A percentile compares a stretch with the other conserved stretches of the same genome.
These are phyloP conservation scores for Rhodofomes roseus DNA, from an alignment of 1,284 basidiomycete genomes.

Conservation along the genomic window DNA sequence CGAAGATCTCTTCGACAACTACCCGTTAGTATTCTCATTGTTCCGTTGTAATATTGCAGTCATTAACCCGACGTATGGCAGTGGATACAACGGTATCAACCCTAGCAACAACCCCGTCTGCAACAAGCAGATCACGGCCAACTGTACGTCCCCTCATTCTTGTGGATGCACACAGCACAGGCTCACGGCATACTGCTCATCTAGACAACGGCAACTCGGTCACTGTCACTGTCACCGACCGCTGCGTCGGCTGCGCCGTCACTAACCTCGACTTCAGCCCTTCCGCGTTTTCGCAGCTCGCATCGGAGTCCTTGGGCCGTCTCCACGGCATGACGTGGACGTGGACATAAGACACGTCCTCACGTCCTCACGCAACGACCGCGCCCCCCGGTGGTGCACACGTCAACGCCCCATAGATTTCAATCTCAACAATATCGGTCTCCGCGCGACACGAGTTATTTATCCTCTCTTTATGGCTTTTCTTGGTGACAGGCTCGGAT, in stretches of 20 bases:
- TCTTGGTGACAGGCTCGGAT: too few relatives aligned
- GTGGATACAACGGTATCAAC: conserved; percentile 47
- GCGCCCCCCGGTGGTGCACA: not conserved
- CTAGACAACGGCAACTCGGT: conserved; percentile 50
- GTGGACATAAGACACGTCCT: conserved; percentile 30
- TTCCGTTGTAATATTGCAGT: not conserved
- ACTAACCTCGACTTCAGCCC: conserved; percentile 59
- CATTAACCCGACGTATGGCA: conserved; percentile 18
- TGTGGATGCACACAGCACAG: too few relatives aligned
- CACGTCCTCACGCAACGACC: not conserved
- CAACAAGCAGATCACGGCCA: conserved; percentile 38
- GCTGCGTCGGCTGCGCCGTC: conserved; percentile 51
- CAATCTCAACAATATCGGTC: not conserved
- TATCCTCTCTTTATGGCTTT: not conserved
- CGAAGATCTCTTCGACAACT: conserved; percentile 52
- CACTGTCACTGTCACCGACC: conserved; percentile 51
- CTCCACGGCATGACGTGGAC: conserved; percentile 47
- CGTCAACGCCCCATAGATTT: not conserved
- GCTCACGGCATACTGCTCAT: not conserved
- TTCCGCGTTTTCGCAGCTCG: conserved; percentile 44
- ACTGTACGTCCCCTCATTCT: conserved; percentile 36
- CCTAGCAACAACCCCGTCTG: conserved; percentile 68
- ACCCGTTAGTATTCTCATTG: conserved; percentile 44
- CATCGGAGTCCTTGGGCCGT: conserved; percentile 40
- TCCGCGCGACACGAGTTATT: not conserved